Conservation (phyloP, 305 asterid genomes). For the Euphrasia arctica region DNA sequence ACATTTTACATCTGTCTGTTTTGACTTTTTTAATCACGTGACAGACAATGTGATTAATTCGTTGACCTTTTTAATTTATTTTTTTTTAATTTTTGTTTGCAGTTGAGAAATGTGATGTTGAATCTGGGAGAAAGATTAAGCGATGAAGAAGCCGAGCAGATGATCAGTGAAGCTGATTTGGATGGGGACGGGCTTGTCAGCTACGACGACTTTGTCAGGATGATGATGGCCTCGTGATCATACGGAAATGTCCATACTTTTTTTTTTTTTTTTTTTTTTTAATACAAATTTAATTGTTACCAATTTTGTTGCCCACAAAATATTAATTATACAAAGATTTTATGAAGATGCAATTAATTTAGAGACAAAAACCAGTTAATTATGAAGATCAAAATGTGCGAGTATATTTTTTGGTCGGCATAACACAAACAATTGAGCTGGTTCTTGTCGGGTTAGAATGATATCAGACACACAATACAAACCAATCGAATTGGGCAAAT, state of each 20-base stretch:
- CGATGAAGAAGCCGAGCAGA: constrained; percentile 76
- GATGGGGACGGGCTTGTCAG: constrained; percentile 90
- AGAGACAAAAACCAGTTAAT: no score
- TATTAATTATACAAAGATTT: no score
- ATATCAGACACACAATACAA: no score
- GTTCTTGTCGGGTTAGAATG: no score
- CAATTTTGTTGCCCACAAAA: no score
- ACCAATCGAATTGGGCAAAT: no score
- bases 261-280: constrained; percentile 1
- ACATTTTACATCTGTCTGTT: neutral
- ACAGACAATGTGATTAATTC: no score
- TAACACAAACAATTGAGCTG: no score
- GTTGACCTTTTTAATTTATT: neutral
- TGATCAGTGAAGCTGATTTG: constrained; percentile 79
- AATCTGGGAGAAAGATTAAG: constrained; percentile 74
- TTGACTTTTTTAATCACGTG: constrained; percentile 1
- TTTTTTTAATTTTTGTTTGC: constrained; percentile 19
- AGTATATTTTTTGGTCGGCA: no score
- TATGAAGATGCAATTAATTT: no score
- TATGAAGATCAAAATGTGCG: no score
- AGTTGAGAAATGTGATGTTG: constrained; percentile 78
- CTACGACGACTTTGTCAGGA: constrained; percentile 72
- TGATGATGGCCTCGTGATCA: constrained; percentile 46
- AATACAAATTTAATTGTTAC: no score
- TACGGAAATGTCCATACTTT: neutral